These are phyloP conservation scores for Cytospora paraplurivora DNA, from an alignment of 2,329 filamentous ascomycete species.

Conservation along the genomic window DNA sequence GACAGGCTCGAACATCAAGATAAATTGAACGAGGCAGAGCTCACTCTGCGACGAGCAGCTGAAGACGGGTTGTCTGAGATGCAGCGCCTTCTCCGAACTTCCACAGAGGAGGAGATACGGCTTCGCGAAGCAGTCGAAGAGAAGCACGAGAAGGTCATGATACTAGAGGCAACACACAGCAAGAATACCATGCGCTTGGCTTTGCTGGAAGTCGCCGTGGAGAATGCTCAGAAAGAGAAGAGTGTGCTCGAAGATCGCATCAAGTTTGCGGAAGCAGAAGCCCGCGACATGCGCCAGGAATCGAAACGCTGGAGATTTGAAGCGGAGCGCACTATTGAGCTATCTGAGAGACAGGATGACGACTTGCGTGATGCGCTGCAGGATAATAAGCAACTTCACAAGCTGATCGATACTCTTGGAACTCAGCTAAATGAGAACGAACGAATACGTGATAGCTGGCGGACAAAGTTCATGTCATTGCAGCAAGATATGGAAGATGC, in stretches of 20 bases:
- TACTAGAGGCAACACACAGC: constrained; percentile 56
- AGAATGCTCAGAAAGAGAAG: constrained; percentile 55
- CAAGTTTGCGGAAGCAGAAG: constrained; percentile 55
- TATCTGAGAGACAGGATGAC: constrained; percentile 50
- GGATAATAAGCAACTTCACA: constrained; percentile 73
- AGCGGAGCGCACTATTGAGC: constrained; percentile 60
- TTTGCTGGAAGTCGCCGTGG: constrained; percentile 69
- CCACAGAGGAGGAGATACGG: constrained; percentile 72
- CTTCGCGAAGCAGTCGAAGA: constrained; percentile 69
- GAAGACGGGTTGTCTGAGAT: constrained; percentile 74
- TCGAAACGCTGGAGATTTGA: constrained; percentile 63
- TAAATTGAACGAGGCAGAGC: constrained; percentile 64
- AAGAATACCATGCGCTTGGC: constrained; percentile 63
- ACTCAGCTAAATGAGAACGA: constrained; percentile 85
- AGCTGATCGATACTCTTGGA: constrained; percentile 71
- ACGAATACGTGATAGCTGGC: constrained; percentile 80
- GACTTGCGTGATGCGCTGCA: constrained; percentile 52
- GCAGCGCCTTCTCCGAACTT: constrained; percentile 68
- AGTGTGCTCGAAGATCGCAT: constrained; percentile 59
- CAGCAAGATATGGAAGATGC: constrained; percentile 85
- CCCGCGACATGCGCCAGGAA: constrained; percentile 58
- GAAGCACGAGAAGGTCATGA: constrained; percentile 66
- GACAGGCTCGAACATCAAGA: constrained; percentile 67
- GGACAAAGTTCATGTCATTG: constrained; percentile 78
- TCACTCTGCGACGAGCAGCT: constrained; percentile 63